A percentile compares a stretch with the other conserved stretches of the same genome.
phyloP scores from a whole-genome alignment of 768 basidiomycete species.

The Tricholoma matsutake region DNA sequence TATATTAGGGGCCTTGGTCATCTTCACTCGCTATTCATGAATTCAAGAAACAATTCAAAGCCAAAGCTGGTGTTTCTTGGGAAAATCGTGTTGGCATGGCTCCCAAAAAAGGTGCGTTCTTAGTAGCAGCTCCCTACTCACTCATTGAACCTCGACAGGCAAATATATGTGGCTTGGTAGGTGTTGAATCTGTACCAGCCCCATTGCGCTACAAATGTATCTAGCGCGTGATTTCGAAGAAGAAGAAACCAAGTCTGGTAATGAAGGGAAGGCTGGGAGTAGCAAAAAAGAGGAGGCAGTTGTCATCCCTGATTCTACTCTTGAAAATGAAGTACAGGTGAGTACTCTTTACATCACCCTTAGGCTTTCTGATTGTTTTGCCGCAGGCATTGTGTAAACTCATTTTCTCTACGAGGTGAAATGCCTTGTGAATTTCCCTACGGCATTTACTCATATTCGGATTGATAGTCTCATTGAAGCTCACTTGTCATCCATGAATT shows the following conservation, averaged over 20 bases:
- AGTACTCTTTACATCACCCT: background rate
- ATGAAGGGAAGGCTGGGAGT: constrained; percentile 27
- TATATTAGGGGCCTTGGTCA: constrained; percentile 44
- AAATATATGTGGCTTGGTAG: constrained; percentile 62
- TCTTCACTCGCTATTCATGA: constrained; percentile 38
- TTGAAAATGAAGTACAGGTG: constrained; percentile 46
- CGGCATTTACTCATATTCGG: background rate
- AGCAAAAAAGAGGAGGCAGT: constrained; percentile 29
- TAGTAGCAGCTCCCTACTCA: background rate
- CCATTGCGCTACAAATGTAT: background rate
- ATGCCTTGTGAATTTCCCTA: background rate
- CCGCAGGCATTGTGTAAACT: constrained; percentile 43
- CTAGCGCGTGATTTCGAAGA: constrained; percentile 54
- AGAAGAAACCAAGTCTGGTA: constrained; percentile 27
- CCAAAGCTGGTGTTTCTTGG: constrained; percentile 50
- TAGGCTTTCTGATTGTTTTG: background rate
- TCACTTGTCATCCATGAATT: constrained; percentile 58
- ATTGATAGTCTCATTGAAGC: constrained; percentile 46
- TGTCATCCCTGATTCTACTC: constrained; percentile 44
- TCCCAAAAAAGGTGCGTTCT: constrained; percentile 41
- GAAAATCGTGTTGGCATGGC: constrained; percentile 48
- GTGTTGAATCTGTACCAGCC: background rate
- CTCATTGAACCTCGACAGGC: constrained; percentile 30
- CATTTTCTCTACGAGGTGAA: constrained; percentile 50
- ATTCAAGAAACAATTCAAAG: constrained; percentile 61